Conservation (phyloP, 441 rosid genomes). For the Theobroma grandiflorum region DNA sequence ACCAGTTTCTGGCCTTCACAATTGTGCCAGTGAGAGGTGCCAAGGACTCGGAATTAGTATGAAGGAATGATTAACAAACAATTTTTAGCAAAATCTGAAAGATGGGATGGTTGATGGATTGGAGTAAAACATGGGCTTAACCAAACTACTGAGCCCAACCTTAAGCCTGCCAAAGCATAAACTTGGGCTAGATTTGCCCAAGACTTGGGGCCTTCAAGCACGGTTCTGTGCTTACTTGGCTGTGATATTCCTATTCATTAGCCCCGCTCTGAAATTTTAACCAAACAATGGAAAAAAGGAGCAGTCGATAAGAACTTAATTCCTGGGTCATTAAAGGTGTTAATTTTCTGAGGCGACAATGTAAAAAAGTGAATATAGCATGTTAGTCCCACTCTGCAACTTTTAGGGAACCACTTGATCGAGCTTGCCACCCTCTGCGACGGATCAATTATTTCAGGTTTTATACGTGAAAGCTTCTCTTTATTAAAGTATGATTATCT, state of each 20-base stretch:
- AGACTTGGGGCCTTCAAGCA: too few species aligned
- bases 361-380: not conserved
- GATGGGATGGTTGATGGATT: not conserved
- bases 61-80: not conserved
- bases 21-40: not conserved
- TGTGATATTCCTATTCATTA: too few species aligned
- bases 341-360: not conserved
- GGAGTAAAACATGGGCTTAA: not conserved
- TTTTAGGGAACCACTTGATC: conserved; percentile 3
- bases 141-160: not conserved
- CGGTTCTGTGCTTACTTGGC: too few species aligned
- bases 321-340: not conserved
- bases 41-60: not conserved
- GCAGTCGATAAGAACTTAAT: not conserved
- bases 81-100: not conserved
- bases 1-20: not conserved
- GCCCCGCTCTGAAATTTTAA: too few species aligned
- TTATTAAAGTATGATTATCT: not conserved
- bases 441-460: not conserved
- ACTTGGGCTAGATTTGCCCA: not conserved
- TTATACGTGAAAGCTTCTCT: not conserved
- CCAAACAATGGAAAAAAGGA: not conserved
- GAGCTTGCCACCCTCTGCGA: conserved; percentile 4
- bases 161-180: not conserved
- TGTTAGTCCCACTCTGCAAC: not conserved